These are phyloP conservation scores for Coemansia erecta DNA, from an alignment of 192 early-diverging fungal species.

Conservation along the genomic window DNA sequence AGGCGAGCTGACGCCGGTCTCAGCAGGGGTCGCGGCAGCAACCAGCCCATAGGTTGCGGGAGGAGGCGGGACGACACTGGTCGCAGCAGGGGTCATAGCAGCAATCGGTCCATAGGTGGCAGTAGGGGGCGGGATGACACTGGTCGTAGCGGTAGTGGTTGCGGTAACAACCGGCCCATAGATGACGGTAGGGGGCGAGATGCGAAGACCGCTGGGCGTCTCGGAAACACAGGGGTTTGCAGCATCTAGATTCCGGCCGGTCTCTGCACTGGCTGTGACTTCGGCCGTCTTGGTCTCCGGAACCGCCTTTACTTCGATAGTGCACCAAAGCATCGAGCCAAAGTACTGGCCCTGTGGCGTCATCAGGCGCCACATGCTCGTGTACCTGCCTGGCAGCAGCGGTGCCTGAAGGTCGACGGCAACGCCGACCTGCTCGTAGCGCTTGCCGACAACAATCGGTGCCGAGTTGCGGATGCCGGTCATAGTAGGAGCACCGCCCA, in stretches of 20 bases:
- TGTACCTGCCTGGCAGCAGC: constrained; percentile 55
- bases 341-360: constrained; percentile 60
- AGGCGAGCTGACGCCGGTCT: background rate
- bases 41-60: no score
- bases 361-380: constrained; percentile 63
- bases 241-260: no score
- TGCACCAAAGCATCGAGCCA: constrained; percentile 68
- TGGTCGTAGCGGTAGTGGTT: no score
- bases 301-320: constrained; percentile 53
- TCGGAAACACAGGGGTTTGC: no score
- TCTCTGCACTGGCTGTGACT: background rate
- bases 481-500: constrained; percentile 56
- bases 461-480: constrained; percentile 40
- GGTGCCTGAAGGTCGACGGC: constrained; percentile 68
- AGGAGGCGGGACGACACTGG: no score
- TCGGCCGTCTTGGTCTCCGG: background rate
- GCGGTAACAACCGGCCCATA: no score
- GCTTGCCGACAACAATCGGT: constrained; percentile 53
- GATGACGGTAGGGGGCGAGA: background rate
- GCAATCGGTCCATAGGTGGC: no score
- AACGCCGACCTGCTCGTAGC: constrained; percentile 57
- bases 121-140: no score
- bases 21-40: background rate
- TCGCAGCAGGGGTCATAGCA: no score
- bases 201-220: background rate